A percentile compares a stretch with the other conserved stretches of the same genome.
phyloP scores from a whole-genome alignment of 257 asterid species.

The Nicotiana obtusifolia region DNA sequence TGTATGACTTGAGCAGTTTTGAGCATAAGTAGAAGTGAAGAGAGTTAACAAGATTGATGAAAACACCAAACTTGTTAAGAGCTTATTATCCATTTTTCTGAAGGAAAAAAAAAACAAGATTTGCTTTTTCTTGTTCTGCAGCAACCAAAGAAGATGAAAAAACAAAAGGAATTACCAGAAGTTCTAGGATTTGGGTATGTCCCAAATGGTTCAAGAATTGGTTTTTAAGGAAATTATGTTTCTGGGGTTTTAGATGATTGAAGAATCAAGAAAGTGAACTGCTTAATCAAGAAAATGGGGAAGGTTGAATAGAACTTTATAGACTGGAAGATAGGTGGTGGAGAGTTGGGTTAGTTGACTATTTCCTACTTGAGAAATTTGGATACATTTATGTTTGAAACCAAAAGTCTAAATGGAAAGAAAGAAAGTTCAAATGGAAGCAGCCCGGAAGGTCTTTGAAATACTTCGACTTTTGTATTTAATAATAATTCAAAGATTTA shows the following conservation, averaged over 20 bases:
- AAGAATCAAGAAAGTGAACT: neutral
- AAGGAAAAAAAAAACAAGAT: neutral
- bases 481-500: neutral
- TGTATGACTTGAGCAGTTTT: conserved; percentile 15
- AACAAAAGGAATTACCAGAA: neutral
- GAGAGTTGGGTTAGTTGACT: neutral
- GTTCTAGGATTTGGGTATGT: neutral
- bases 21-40: conserved; percentile 19
- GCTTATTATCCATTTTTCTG: conserved; percentile 18
- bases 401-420: neutral
- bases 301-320: neutral
- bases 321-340: neutral
- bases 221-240: neutral
- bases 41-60: conserved; percentile 11
- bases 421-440: neutral
- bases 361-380: neutral
- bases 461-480: neutral
- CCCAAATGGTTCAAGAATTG: neutral
- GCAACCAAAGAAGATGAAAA: neutral
- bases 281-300: neutral
- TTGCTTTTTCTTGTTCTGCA: neutral
- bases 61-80: conserved; percentile 13
- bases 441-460: conserved; percentile 2
- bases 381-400: neutral
- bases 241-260: neutral